These are phyloP conservation scores for Fraxinus baroniana DNA, from an alignment of 305 asterid species.

Conservation along the genomic window DNA sequence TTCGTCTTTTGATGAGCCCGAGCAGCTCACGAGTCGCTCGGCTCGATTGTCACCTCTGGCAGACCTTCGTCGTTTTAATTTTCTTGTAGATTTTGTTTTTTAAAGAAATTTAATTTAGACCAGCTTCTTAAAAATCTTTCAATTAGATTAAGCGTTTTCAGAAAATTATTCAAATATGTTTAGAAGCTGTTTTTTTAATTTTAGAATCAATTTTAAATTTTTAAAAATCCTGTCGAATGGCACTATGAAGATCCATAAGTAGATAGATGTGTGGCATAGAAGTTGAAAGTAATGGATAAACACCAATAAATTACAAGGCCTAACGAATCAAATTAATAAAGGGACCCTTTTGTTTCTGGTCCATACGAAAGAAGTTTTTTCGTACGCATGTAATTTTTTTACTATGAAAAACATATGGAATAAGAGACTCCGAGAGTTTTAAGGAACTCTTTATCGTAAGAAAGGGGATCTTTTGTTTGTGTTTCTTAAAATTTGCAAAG, in stretches of 20 bases:
- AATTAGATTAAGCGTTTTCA: no score
- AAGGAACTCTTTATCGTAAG: not conserved
- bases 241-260: not conserved
- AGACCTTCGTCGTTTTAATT: no score
- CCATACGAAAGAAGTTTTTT: slow-evolving; percentile 1
- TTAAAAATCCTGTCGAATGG: not conserved
- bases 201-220: not conserved
- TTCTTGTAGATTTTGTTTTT: no score
- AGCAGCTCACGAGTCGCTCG: no score
- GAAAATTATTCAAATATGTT: no score
- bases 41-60: no score
- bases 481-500: not conserved
- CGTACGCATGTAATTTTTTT: not conserved
- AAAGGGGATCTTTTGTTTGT: not conserved
- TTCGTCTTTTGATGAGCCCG: no score
- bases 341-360: slow-evolving; percentile 27
- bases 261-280: not conserved
- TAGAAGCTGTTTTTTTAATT: not conserved
- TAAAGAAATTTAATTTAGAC: not conserved
- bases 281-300: not conserved
- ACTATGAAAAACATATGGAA: not conserved
- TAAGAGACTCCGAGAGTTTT: not conserved
- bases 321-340: slow-evolving; percentile 16
- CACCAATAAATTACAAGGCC: not conserved
- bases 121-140: not conserved